Conservation (phyloP, 352 stramenopile species). For the Pythium vanterpoolii region DNA sequence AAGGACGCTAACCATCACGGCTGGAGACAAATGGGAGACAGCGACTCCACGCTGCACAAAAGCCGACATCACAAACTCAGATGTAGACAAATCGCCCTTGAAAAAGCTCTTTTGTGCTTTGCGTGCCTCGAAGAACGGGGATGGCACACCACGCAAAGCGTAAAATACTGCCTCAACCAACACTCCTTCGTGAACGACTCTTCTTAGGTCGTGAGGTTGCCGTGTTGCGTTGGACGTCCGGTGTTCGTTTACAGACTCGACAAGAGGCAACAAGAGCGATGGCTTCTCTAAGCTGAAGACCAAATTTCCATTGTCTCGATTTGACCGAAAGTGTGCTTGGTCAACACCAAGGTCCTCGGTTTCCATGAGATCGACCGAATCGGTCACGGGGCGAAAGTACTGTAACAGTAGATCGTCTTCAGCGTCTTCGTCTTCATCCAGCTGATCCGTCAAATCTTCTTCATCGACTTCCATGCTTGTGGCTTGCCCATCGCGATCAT, state of each 20-base stretch:
- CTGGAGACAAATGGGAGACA: slow-evolving; percentile 51
- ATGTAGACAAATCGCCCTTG: slow-evolving; percentile 26
- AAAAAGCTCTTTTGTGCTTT: slow-evolving; percentile 20
- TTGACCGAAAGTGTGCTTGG: not conserved
- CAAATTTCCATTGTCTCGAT: not conserved
- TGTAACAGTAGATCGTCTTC: slow-evolving; percentile 34
- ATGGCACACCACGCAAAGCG: slow-evolving; percentile 46
- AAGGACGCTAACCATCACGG: slow-evolving; percentile 31
- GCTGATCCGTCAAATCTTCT: slow-evolving; percentile 13
- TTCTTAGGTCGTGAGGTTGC: slow-evolving; percentile 5
- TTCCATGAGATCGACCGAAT: slow-evolving; percentile 1
- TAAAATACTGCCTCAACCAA: slow-evolving; percentile 55
- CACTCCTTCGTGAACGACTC: slow-evolving; percentile 47
- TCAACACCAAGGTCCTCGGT: not conserved
- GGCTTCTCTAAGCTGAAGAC: slow-evolving; percentile 17
- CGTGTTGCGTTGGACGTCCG: not conserved
- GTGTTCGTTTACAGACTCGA: slow-evolving; percentile 10
- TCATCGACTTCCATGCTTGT: slow-evolving; percentile 14
- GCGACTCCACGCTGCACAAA: slow-evolving; percentile 25
- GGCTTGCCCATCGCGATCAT: not conserved
- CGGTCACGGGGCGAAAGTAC: slow-evolving; percentile 33
- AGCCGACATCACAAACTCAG: slow-evolving; percentile 15
- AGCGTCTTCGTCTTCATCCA: slow-evolving; percentile 10
- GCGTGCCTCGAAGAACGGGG: slow-evolving; percentile 45
- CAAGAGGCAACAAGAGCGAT: not conserved